Conservation (phyloP, 768 basidiomycete genomes). For the Pleurotus tuoliensis region DNA sequence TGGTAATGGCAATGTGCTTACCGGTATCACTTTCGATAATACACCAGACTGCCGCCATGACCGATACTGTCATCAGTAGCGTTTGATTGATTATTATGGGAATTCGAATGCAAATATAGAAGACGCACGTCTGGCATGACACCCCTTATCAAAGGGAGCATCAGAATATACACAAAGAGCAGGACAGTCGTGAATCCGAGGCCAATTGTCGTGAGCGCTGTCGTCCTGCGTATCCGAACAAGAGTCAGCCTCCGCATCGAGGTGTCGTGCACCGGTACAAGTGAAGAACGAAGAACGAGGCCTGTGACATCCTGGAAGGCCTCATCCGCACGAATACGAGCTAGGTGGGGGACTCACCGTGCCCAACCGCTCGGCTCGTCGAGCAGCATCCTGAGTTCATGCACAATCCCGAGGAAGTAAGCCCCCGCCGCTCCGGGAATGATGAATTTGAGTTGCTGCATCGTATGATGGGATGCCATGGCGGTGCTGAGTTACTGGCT, state of each 20-base stretch:
- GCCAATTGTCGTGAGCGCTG: constrained; percentile 49
- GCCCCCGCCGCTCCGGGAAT: constrained; percentile 66
- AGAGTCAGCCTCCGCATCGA: neutral
- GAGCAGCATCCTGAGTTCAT: constrained; percentile 40
- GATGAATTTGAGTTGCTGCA: constrained; percentile 72
- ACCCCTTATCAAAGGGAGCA: constrained; percentile 64
- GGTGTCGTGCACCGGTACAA: neutral
- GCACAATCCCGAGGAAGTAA: constrained; percentile 55
- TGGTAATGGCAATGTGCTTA: constrained; percentile 19
- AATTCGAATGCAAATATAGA: neutral
- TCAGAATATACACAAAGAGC: constrained; percentile 70
- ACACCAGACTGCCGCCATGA: constrained; percentile 71
- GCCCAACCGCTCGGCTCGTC: constrained; percentile 43
- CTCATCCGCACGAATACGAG: neutral
- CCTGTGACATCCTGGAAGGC: no score
- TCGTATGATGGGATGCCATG: constrained; percentile 38
- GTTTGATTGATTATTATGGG: neutral
- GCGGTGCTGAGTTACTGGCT: neutral
- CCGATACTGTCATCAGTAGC: constrained; percentile 47
- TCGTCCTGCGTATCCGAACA: constrained; percentile 32
- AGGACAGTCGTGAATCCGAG: constrained; percentile 58
- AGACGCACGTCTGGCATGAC: constrained; percentile 64
- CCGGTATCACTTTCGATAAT: constrained; percentile 66
- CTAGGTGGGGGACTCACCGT: constrained; percentile 35
- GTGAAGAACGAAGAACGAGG: neutral